Evolutionary conservation across 2,329 filamentous ascomycete species (phyloP).

Genomic region (Aspergillus sp.): DNA sequence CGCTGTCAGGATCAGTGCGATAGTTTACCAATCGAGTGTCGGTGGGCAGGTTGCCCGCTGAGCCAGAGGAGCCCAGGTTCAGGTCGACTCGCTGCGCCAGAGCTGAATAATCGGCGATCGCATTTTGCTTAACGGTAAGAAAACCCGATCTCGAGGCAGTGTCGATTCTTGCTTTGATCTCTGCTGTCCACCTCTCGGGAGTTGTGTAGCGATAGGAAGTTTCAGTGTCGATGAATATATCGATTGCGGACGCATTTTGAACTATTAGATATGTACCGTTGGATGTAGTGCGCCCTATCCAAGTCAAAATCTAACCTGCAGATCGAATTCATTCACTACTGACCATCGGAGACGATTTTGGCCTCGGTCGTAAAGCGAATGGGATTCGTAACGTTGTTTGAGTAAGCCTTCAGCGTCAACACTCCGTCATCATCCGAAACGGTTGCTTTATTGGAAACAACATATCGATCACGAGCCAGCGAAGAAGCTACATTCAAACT

Average conservation of each 20-base stretch:
- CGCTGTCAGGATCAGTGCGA: not conserved
- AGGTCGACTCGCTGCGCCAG: constrained; percentile 7
- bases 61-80: constrained; percentile 5
- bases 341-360: not conserved
- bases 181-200: not conserved
- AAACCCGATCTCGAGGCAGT: not conserved
- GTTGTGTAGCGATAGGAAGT: constrained; percentile 8
- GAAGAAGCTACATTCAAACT: constrained; percentile 2
- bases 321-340: not conserved
- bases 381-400: not conserved
- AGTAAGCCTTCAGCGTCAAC: not conserved
- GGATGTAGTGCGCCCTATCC: not conserved
- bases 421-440: not conserved
- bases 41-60: not conserved
- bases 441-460: not conserved
- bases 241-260: not conserved
- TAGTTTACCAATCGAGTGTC: constrained; percentile 10
- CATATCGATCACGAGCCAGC: constrained; percentile 1
- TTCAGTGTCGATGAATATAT: constrained; percentile 14
- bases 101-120: constrained; percentile 4
- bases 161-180: not conserved
- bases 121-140: not conserved
- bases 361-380: constrained; percentile 1
- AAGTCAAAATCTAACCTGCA: no score
- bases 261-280: not conserved